phyloP scores from a whole-genome alignment of 495 filamentous ascomycete species.

The Penicillium roqueforti region DNA sequence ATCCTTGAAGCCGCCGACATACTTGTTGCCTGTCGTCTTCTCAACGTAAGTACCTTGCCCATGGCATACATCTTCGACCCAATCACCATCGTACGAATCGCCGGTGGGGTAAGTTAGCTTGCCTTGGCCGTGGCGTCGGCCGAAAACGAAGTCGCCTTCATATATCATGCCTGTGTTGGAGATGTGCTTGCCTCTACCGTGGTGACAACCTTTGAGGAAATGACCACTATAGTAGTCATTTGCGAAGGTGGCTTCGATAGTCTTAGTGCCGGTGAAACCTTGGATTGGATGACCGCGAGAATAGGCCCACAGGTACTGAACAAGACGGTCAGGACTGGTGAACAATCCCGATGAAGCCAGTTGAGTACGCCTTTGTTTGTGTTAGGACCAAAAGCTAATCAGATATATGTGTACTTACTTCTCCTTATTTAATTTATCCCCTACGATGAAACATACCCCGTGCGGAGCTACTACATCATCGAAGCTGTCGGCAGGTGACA shows the following conservation, averaged over 20 bases:
- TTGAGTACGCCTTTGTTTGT: conserved; percentile 24
- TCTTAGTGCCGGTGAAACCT: conserved; percentile 43
- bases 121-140: conserved; percentile 52
- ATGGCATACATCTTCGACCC: conserved; percentile 51
- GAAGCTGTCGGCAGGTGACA: conserved; percentile 42
- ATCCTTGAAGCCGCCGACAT: conserved; percentile 59
- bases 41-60: conserved; percentile 58
- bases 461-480: conserved; percentile 34
- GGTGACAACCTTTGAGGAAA: conserved; percentile 47
- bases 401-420: conserved; percentile 21
- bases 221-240: conserved; percentile 46
- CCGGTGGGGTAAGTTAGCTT: conserved; percentile 57
- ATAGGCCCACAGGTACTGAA: conserved; percentile 45
- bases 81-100: conserved; percentile 60
- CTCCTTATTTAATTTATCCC: conserved; percentile 41
- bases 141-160: conserved; percentile 50
- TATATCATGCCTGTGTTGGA: conserved; percentile 53
- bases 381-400: conserved; percentile 8
- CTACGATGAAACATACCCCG: conserved; percentile 43
- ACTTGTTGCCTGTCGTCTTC: conserved; percentile 57
- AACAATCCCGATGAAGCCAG: conserved; percentile 41
- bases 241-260: conserved; percentile 45
- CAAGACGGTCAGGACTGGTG: conserved; percentile 41
- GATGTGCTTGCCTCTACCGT: conserved; percentile 51
- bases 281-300: conserved; percentile 44